A percentile compares a stretch with the other conserved stretches of the same genome.
Conservation (phyloP, 2,329 filamentous ascomycete genomes). For the Cercospora zeae-maydis region DNA sequence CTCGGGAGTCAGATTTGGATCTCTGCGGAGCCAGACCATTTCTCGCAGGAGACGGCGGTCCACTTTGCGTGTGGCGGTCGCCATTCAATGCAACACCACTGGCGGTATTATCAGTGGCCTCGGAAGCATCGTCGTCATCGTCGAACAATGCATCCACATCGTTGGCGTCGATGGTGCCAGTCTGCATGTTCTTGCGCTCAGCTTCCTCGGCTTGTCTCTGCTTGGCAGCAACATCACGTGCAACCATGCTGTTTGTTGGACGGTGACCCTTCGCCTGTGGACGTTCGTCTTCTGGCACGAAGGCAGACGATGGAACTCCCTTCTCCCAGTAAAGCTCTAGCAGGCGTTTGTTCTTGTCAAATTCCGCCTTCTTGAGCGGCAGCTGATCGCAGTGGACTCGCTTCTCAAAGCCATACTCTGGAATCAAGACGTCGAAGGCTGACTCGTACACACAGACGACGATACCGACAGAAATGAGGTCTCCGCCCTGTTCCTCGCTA, state of each 20-base stretch:
- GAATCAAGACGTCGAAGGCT: slow-evolving; percentile 95
- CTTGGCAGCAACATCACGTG: slow-evolving; percentile 75
- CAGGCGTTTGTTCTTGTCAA: slow-evolving; percentile 90
- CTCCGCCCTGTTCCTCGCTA: slow-evolving; percentile 78
- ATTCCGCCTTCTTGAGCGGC: slow-evolving; percentile 98
- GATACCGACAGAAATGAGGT: slow-evolving; percentile 92
- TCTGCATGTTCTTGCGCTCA: slow-evolving; percentile 89
- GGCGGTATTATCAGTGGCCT: slow-evolving; percentile 85
- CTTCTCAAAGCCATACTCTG: slow-evolving; percentile 98
- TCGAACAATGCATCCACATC: slow-evolving; percentile 95
- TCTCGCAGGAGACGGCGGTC: slow-evolving; percentile 83
- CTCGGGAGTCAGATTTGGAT: slow-evolving; percentile 90
- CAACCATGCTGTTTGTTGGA: slow-evolving; percentile 57
- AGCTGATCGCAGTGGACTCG: slow-evolving; percentile 98
- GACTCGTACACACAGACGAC: slow-evolving; percentile 98
- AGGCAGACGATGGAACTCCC: slow-evolving; percentile 92
- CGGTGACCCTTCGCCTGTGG: slow-evolving; percentile 66
- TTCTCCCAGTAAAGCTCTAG: slow-evolving; percentile 99
- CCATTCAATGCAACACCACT: slow-evolving; percentile 71
- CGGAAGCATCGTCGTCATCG: slow-evolving; percentile 71
- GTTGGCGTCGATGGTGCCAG: slow-evolving; percentile 87
- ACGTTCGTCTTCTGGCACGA: slow-evolving; percentile 93
- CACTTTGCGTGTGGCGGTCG: slow-evolving; percentile 90
- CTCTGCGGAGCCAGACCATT: slow-evolving; percentile 73
- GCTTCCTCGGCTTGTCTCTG: slow-evolving; percentile 87